Conservation (phyloP, 2,329 filamentous ascomycete species). For the Epichloe uncinata region DNA sequence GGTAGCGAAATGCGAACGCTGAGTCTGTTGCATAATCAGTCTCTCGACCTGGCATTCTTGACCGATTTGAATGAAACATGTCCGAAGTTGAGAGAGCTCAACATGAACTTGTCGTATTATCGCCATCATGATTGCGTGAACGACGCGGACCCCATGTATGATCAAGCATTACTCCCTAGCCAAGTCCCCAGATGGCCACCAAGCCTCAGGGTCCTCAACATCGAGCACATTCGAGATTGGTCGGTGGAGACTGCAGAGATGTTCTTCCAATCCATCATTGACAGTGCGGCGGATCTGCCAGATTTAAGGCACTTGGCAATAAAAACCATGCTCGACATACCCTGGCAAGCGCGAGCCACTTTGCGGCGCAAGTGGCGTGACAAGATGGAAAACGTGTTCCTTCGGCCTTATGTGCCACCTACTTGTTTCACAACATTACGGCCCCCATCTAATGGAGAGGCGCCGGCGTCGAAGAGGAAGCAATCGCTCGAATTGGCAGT, state of each 20-base stretch:
- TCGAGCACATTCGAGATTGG: slow-evolving; percentile 69
- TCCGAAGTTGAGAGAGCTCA: slow-evolving; percentile 55
- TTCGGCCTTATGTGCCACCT: slow-evolving; percentile 33
- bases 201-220: slow-evolving; percentile 55
- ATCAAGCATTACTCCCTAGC: slow-evolving; percentile 46
- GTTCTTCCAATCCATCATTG: slow-evolving; percentile 67
- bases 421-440: slow-evolving; percentile 12
- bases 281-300: slow-evolving; percentile 52
- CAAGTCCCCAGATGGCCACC: slow-evolving; percentile 69
- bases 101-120: slow-evolving; percentile 69
- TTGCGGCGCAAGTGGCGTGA: slow-evolving; percentile 67
- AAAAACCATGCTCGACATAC: slow-evolving; percentile 63
- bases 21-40: slow-evolving; percentile 64
- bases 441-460: slow-evolving; percentile 7
- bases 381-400: slow-evolving; percentile 55
- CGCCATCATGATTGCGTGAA: slow-evolving; percentile 53
- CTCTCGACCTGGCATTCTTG: slow-evolving; percentile 63
- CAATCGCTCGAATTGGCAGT: slow-evolving; percentile 7
- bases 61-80: slow-evolving; percentile 52
- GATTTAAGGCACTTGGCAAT: slow-evolving; percentile 58
- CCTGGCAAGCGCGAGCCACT: slow-evolving; percentile 71
- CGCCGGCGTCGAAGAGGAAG: slow-evolving; percentile 9
- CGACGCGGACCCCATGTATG: slow-evolving; percentile 64
- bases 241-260: slow-evolving; percentile 53
- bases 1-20: slow-evolving; percentile 56